phyloP scores from a whole-genome alignment of 2,329 filamentous ascomycete genomes.

The Botrytis sinoallii region DNA sequence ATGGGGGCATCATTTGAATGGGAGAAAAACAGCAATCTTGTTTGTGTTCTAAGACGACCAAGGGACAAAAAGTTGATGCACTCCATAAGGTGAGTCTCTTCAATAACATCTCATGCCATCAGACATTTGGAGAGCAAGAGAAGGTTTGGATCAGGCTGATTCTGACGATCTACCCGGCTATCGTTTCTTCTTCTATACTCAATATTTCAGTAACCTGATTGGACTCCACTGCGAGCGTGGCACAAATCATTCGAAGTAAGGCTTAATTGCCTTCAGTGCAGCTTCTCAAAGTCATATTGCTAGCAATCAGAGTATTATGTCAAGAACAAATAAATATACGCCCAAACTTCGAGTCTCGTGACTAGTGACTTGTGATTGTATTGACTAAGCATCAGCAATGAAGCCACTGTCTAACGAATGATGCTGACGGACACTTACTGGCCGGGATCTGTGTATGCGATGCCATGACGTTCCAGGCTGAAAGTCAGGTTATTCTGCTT shows the following conservation, averaged over 20 bases:
- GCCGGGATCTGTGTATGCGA: not conserved
- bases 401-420: not conserved
- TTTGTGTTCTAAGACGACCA: not conserved
- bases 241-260: not conserved
- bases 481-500: not conserved
- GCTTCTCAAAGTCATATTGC: not conserved
- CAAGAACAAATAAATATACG: not conserved
- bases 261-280: not conserved
- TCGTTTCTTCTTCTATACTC: not conserved
- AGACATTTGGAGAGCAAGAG: not conserved
- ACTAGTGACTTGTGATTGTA: not conserved
- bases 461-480: not conserved
- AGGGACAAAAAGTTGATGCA: not conserved
- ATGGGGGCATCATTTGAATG: not conserved
- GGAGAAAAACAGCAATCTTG: not conserved
- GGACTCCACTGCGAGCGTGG: not conserved
- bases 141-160: not conserved
- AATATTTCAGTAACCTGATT: not conserved
- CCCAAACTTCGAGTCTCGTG: not conserved
- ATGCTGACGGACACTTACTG: not conserved
- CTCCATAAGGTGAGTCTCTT: not conserved
- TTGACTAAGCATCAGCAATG: not conserved
- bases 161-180: not conserved
- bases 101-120: not conserved
- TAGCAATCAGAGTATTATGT: no score